Conservation (phyloP, 2,329 filamentous ascomycete species). For the Chaetothyriales sp. region DNA sequence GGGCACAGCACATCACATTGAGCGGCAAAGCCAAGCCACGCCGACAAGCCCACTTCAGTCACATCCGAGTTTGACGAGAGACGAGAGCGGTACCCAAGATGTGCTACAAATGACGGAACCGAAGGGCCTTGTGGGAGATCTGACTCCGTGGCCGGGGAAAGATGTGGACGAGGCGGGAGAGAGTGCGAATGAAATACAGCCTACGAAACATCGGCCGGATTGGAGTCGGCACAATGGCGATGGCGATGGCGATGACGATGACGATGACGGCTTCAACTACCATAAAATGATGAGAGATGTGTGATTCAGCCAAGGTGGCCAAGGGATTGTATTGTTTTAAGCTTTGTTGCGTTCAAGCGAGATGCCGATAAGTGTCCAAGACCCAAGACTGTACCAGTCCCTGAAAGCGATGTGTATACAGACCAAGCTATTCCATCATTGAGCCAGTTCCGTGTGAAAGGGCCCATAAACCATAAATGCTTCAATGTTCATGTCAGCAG, state of each 20-base stretch:
- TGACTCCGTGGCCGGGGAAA: slow-evolving; percentile 5
- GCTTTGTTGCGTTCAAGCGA: slow-evolving; percentile 14
- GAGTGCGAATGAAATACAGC: neutral
- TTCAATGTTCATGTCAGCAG: too few species aligned
- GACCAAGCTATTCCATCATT: neutral
- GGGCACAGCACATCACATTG: slow-evolving; percentile 10
- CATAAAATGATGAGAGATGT: slow-evolving; percentile 12
- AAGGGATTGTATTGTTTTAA: neutral
- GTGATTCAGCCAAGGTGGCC: slow-evolving; percentile 1
- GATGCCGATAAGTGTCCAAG: neutral
- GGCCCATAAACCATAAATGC: too few species aligned
- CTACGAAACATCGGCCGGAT: slow-evolving; percentile 6
- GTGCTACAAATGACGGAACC: slow-evolving; percentile 1
- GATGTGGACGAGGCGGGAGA: neutral
- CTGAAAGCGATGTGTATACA: neutral
- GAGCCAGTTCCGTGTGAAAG: too few species aligned
- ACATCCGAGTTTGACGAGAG: slow-evolving; percentile 3
- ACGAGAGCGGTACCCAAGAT: neutral
- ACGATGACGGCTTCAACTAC: slow-evolving; percentile 9
- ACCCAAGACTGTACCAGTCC: too few species aligned
- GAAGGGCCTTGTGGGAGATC: slow-evolving; percentile 8
- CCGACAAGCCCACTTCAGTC: slow-evolving; percentile 3
- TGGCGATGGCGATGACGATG: slow-evolving; percentile 4
- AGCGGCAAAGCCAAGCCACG: slow-evolving; percentile 3
- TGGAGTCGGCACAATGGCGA: slow-evolving; percentile 4